Evolutionary conservation across 2,329 filamentous ascomycete species (phyloP), one percentile per base, ranked within the genome.

Genomic region (Alternaria atra): DNA sequence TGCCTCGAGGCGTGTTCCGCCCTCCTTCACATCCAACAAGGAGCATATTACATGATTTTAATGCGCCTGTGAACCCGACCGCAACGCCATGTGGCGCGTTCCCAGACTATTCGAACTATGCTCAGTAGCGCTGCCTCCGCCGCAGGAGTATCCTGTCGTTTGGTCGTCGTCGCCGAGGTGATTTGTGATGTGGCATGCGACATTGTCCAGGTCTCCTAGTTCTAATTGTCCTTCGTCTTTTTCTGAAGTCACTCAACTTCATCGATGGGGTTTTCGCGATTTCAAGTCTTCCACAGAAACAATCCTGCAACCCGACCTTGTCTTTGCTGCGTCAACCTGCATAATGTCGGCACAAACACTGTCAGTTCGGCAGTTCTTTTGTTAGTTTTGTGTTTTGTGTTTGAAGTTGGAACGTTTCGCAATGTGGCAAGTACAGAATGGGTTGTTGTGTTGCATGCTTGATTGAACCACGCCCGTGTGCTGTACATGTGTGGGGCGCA

Each of bases 171-270:
- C 52, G 52, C 52, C 52, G 40, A 46, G 52, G 52, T 27, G 51
- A 53, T 44, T 42, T 23, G 15, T 53, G 17, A 60, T 44, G 52
- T 37, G 35, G 52, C 39, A 50, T 46, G 43, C 44, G 25, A 40
- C 13, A 4, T 29, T 47, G 20, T 27, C 47, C 25, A n/a, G 34
- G 34, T 34, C 46, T 50, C 46, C 46, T 35, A 50, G 46, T 23
- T 27, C 10, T 1, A 2, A 0, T 37, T 13, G 6, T 35, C 10
- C 6, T 29, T 37, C 23, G n/a, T 27, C 23, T 35, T 25, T 12
- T 25, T n/a, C 1, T 9, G 20, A 50, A 9, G 12, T 25, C 30
- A 7, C 27, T 15, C 30, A 23, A 25, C 17, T n/a, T 15, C 9
- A 9, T 27, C 10, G 25, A 50, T 15, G 30, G 48, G 17, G 6